Percentiles rank a stretch among this genome's conserved stretches.
Conservation (phyloP, 306 rosid genomes). For the Vachellia pachyceras region DNA sequence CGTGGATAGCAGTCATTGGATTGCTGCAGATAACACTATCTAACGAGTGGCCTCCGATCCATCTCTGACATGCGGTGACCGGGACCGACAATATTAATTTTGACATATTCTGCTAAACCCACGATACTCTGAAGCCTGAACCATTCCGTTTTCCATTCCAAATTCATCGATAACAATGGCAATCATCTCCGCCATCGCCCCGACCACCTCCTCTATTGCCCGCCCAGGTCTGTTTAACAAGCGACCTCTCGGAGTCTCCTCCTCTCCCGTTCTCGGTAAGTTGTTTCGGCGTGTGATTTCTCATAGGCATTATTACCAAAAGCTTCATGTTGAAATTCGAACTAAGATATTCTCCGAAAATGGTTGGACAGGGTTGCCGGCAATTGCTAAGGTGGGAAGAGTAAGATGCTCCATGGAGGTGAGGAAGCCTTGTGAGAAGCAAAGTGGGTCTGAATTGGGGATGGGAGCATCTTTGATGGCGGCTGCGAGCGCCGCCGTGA, state of each 20-base stretch:
- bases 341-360: neutral
- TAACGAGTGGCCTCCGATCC: constrained; percentile 48
- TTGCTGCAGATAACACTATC: constrained; percentile 63
- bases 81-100: constrained; percentile 44
- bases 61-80: constrained; percentile 64
- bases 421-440: constrained; percentile 40
- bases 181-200: constrained; percentile 64
- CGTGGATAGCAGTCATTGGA: constrained; percentile 60
- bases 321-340: neutral
- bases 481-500: constrained; percentile 61
- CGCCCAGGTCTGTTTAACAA: constrained; percentile 62
- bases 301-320: neutral
- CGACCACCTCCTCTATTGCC: constrained; percentile 57
- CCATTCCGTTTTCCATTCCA: constrained; percentile 28
- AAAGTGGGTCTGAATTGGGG: constrained; percentile 53
- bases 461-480: constrained; percentile 71
- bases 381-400: constrained; percentile 69
- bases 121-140: constrained; percentile 2
- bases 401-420: constrained; percentile 77
- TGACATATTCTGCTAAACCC: constrained; percentile 9
- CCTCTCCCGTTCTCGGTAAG: constrained; percentile 77
- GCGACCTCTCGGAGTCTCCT: constrained; percentile 53
- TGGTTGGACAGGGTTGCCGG: constrained; percentile 60
- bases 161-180: constrained; percentile 58
- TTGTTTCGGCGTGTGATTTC: constrained; percentile 2